Conservation (phyloP, 2,329 filamentous ascomycete species). For the Stagonosporopsis chrysanthemi region DNA sequence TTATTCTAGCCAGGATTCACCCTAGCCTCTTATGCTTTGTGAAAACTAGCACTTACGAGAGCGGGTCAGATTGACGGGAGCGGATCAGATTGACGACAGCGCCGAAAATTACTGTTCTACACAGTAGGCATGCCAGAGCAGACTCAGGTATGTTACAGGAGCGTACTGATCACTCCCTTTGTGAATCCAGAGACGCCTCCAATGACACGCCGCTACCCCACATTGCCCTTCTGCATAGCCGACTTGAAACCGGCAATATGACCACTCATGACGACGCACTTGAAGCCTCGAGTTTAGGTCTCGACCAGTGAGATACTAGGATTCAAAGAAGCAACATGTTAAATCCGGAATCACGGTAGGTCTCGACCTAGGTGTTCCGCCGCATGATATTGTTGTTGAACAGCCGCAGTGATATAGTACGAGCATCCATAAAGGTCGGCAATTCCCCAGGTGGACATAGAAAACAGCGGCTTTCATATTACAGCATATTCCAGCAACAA, state of each 20-base stretch:
- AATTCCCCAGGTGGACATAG: no score
- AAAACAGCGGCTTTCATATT: background rate
- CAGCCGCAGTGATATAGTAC: background rate
- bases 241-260: conserved; percentile 14
- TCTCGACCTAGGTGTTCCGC: background rate
- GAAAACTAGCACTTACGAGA: no score
- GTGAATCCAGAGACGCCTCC: background rate
- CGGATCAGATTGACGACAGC: no score
- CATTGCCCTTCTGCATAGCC: background rate
- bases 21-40: no score
- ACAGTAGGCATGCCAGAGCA: no score
- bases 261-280: background rate
- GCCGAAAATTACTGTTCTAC: no score
- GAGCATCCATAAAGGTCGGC: background rate
- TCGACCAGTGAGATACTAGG: background rate
- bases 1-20: no score
- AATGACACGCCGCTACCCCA: background rate
- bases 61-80: no score
- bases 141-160: background rate
- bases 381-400: background rate
- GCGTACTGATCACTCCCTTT: no score
- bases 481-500: background rate
- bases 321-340: background rate
- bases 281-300: background rate
- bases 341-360: background rate